A percentile compares a stretch with the other conserved stretches of the same genome.
phyloP scores from a whole-genome alignment of 176 grass and related monocot genomes.

The Bromus sterilis region DNA sequence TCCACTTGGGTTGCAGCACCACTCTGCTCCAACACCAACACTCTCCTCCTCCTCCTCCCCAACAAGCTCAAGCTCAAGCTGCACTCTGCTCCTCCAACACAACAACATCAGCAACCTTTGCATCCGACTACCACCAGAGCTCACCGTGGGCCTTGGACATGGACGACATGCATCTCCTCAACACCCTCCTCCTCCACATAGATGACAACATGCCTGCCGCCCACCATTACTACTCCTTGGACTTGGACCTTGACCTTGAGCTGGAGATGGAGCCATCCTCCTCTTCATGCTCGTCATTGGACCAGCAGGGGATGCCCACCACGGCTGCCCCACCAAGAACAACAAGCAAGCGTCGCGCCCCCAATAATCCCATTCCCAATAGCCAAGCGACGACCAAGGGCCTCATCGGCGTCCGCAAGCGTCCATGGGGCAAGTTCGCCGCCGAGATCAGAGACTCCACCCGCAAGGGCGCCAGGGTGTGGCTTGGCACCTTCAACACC shows the following conservation, averaged over 20 bases:
- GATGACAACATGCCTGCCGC: too few species aligned
- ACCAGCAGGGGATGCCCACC: neutral
- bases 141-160: neutral
- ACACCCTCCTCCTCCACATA: neutral
- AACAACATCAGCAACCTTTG: too few species aligned
- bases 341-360: neutral
- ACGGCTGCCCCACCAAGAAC: neutral
- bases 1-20: neutral
- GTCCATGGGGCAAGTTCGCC: slow-evolving; percentile 90
- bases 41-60: too few species aligned
- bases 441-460: slow-evolving; percentile 91
- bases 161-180: neutral
- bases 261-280: neutral
- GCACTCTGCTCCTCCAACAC: too few species aligned
- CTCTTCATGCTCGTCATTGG: neutral
- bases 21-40: too few species aligned
- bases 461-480: slow-evolving; percentile 59
- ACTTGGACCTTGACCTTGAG: neutral
- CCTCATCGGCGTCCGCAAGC: slow-evolving; percentile 77
- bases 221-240: too few species aligned
- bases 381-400: neutral
- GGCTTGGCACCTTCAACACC: slow-evolving; percentile 79
- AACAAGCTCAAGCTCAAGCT: too few species aligned
- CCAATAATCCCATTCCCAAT: neutral
- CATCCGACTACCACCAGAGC: neutral